A percentile compares a stretch with the other conserved stretches of the same genome.
Evolutionary conservation across 495 filamentous ascomycete species (phyloP).

Genomic region (Penicillium paradoxum): DNA sequence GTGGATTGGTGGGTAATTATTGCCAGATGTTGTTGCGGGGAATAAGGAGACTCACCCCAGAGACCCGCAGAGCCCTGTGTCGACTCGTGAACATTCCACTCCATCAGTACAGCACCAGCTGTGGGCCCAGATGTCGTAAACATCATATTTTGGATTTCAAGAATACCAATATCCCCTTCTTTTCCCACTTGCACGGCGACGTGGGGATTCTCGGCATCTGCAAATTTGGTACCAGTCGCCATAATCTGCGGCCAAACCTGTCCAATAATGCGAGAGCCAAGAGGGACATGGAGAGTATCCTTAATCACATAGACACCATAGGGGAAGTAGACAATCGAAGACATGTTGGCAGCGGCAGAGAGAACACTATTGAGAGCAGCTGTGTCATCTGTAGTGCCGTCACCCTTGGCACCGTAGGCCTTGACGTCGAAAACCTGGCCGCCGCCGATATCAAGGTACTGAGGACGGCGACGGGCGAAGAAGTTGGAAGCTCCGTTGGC

Average conservation of each 20-base stretch:
- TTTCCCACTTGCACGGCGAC: slow-evolving; percentile 71
- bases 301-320: slow-evolving; percentile 76
- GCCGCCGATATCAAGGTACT: slow-evolving; percentile 55
- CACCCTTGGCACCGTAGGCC: slow-evolving; percentile 38
- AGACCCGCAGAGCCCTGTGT: slow-evolving; percentile 62
- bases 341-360: slow-evolving; percentile 44
- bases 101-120: slow-evolving; percentile 74
- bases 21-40: no score
- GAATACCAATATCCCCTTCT: slow-evolving; percentile 61
- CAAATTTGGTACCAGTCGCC: slow-evolving; percentile 63
- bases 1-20: no score
- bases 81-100: slow-evolving; percentile 72
- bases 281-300: slow-evolving; percentile 68
- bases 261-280: slow-evolving; percentile 58
- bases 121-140: slow-evolving; percentile 65
- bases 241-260: slow-evolving; percentile 80
- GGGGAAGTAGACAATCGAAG: slow-evolving; percentile 68
- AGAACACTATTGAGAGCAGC: slow-evolving; percentile 58
- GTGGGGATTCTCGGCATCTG: slow-evolving; percentile 63
- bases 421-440: slow-evolving; percentile 64
- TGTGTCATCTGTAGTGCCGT: slow-evolving; percentile 48
- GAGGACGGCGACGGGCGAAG: slow-evolving; percentile 15
- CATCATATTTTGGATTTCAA: slow-evolving; percentile 77
- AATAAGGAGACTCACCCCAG: slow-evolving; percentile 50
- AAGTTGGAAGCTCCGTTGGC: no score